Percentiles rank a stretch among this genome's conserved stretches.
Evolutionary conservation across 129 eudicot species (phyloP).

Genomic region (Flaveria brownii): DNA sequence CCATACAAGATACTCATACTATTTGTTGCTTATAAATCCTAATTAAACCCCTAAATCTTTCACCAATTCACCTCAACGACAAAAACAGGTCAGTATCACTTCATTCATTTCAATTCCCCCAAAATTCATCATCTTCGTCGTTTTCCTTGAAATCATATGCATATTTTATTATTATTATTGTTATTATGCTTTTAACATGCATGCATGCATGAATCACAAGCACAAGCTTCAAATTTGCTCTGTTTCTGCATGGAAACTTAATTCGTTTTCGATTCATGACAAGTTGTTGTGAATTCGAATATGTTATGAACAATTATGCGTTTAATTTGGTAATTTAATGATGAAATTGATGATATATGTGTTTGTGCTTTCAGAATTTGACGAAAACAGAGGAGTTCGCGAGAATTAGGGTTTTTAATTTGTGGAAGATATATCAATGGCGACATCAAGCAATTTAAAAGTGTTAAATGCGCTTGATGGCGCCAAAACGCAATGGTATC

Average conservation of each 20-base stretch:
- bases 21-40: slow-evolving; percentile 28
- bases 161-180: neutral
- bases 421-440: slow-evolving; percentile 20
- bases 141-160: slow-evolving; percentile 5
- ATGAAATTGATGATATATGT: neutral
- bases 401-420: slow-evolving; percentile 11
- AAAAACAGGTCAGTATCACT: slow-evolving; percentile 24
- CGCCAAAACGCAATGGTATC: slow-evolving; percentile 67
- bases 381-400: slow-evolving; percentile 3
- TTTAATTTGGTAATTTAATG: too few relatives aligned
- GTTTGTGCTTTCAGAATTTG: slow-evolving; percentile 19
- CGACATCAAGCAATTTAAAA: slow-evolving; percentile 40
- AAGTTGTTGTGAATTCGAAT: neutral
- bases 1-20: slow-evolving; percentile 28
- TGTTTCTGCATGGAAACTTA: slow-evolving; percentile 19
- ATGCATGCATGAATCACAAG: slow-evolving; percentile 28
- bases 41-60: slow-evolving; percentile 17
- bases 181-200: neutral
- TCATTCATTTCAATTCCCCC: slow-evolving; percentile 1
- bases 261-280: neutral
- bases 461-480: slow-evolving; percentile 55
- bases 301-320: neutral
- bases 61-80: neutral
- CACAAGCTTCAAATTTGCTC: neutral
- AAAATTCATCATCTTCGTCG: slow-evolving; percentile 10